phyloP scores from a whole-genome alignment of 164 flowering plant genomes.

The Umbellularia californica region DNA sequence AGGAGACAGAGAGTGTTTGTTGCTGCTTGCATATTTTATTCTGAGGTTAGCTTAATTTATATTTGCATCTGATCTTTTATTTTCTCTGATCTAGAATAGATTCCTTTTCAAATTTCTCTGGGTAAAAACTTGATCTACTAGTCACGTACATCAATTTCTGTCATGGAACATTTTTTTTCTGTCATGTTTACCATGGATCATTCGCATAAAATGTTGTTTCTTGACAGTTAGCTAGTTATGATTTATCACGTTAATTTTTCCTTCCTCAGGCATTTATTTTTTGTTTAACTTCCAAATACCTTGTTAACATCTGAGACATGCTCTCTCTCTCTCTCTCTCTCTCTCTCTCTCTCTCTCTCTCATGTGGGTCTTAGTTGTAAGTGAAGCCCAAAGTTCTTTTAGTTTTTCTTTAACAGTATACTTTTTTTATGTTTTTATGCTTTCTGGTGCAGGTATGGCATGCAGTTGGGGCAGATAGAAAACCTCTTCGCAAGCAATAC shows the following conservation, averaged over 20 bases:
- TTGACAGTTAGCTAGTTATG: too few species aligned
- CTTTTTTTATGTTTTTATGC: neutral
- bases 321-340: neutral
- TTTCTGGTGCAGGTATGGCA: slow-evolving; percentile 75
- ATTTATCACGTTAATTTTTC: neutral
- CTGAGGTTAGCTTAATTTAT: slow-evolving; percentile 65
- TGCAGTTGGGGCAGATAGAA: slow-evolving; percentile 76
- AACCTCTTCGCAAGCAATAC: slow-evolving; percentile 82
- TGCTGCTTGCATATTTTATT: slow-evolving; percentile 86
- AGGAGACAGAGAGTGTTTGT: slow-evolving; percentile 97
- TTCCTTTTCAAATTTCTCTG: neutral
- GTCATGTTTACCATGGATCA: too few species aligned
- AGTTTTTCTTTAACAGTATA: neutral
- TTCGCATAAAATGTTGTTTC: too few species aligned
- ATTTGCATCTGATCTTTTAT: neutral
- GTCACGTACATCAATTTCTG: neutral
- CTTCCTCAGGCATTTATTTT: neutral
- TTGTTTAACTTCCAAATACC: neutral
- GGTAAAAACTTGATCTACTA: neutral
- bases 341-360: too few species aligned
- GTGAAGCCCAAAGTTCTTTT: neutral
- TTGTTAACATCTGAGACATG: neutral
- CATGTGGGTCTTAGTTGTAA: neutral
- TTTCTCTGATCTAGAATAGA: too few species aligned
- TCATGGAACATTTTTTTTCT: too few species aligned